Base-by-base conservation (phyloP, 345 rosid species). In the Euclidium syriacum region DNA sequence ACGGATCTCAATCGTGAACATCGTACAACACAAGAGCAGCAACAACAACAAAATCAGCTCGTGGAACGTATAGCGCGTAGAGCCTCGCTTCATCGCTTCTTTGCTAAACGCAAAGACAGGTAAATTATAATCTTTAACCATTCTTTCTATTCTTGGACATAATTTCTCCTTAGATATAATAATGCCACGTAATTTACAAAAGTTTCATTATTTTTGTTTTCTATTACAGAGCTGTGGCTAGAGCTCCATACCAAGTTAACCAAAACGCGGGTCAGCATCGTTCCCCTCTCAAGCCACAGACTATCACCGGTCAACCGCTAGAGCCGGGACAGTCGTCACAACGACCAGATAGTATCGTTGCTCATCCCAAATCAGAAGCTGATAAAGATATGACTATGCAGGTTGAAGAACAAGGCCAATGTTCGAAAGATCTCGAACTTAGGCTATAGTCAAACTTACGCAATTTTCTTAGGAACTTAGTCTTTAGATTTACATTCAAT, bases 31-130 rank as follows among this genome's bases (percentile, higher is more conserved):
- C 56, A 59, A 23, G 53, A 51, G 4, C 55, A 71, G 5, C 57
- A 64, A 7, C 46, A 65, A 39, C 25, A 57, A 25, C 67, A 72
- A 20, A 58, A 65, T 22, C 67, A 72, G 60, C 7, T 58, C 17
- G 73, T 62, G 7, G 73, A 75, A 26, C 72, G 70, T 23, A 77
- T 80, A 17, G 82, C 80, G 8, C 78, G 84, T 36, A 80, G 76
- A 66, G 88, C 85, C 56, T 89, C 96, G 2, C 89, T 89, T 39
- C 80, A 77, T 51, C 71, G 85, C 41, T 89, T 89, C 79, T 72
- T 89, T 19, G 82, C 79, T 43, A 86, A 84, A 78, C 83, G 91
- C 11, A 89, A 85, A 58, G 95, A 83, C 53, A 86, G 91, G 95
- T 87, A 61, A 32, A 40, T 4, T 29, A 11, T 18, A 2, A 9